phyloP scores from a whole-genome alignment of 768 basidiomycete species.

The Favolaschia claudopus region DNA sequence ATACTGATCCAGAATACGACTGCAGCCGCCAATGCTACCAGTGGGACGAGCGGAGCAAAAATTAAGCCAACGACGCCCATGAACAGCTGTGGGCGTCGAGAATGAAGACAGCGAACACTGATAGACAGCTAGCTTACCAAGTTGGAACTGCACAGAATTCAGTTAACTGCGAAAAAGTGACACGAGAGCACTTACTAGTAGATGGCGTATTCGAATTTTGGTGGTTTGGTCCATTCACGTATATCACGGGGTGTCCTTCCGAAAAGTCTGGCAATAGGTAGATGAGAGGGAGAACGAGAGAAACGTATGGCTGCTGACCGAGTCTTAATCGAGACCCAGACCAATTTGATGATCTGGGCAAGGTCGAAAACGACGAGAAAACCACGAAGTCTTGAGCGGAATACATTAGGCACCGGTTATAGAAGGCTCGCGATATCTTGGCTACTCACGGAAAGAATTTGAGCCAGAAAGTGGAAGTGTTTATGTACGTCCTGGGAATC shows the following conservation, averaged over 20 bases:
- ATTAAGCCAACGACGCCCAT: conserved; percentile 79
- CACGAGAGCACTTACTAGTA: conserved; percentile 61
- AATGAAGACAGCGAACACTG: neutral
- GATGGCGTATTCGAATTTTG: conserved; percentile 75
- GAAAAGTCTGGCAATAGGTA: conserved; percentile 53
- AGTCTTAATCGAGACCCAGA: conserved; percentile 66
- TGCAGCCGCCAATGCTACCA: conserved; percentile 75
- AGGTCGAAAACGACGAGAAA: conserved; percentile 86
- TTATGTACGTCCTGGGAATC: conserved; percentile 80
- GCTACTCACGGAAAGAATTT: conserved; percentile 79
- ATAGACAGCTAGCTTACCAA: conserved; percentile 31
- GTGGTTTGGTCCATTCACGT: conserved; percentile 80
- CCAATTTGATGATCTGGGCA: conserved; percentile 75
- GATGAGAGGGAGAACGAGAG: neutral
- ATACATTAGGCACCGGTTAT: too few species aligned
- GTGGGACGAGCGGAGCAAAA: conserved; percentile 85
- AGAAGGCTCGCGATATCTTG: too few species aligned
- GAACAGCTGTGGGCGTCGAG: conserved; percentile 54
- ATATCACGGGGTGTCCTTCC: conserved; percentile 82
- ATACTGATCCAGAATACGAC: conserved; percentile 77
- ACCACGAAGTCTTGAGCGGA: conserved; percentile 66
- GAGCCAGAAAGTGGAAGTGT: conserved; percentile 83
- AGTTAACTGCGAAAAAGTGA: neutral
- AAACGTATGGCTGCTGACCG: conserved; percentile 48
- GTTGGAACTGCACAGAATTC: conserved; percentile 31